Evolutionary conservation across 257 asterid genomes (phyloP).

Genomic region (Forsythia viridissima): DNA sequence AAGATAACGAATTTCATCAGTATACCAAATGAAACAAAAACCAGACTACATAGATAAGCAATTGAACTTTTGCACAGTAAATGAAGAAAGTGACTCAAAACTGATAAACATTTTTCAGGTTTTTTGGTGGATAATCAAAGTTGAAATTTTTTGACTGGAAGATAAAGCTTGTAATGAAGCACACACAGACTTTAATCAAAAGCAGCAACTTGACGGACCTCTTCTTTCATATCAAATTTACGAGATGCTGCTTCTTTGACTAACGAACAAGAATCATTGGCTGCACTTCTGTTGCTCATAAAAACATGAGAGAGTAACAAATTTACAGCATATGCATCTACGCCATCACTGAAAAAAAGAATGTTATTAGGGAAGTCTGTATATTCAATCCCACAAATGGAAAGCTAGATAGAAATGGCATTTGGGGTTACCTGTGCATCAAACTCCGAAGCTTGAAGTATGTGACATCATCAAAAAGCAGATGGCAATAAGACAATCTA

Average conservation of each 20-base stretch:
- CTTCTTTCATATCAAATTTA: conserved; percentile 96
- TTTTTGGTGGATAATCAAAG: neutral
- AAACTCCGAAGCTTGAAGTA: conserved; percentile 90
- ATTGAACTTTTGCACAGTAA: too few species aligned
- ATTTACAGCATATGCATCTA: conserved; percentile 81
- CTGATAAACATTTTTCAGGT: too few species aligned
- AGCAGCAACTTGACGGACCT: conserved; percentile 55
- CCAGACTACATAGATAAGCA: neutral
- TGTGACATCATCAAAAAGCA: conserved; percentile 75
- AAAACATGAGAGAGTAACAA: conserved; percentile 80
- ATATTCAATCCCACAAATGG: conserved; percentile 22
- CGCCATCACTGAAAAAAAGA: conserved; percentile 75
- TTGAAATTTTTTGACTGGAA: conserved; percentile 1
- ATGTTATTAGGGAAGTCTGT: conserved; percentile 22
- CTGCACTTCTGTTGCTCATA: conserved; percentile 36
- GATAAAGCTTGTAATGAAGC: conserved; percentile 16
- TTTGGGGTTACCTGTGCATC: conserved; percentile 64
- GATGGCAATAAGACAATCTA: conserved; percentile 82
- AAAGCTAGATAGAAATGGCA: conserved; percentile 18
- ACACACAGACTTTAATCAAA: conserved; percentile 19
- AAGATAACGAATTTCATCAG: neutral
- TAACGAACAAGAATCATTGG: conserved; percentile 55
- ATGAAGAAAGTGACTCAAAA: too few species aligned
- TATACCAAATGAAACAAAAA: neutral
- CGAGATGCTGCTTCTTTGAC: conserved; percentile 80